Evolutionary conservation across 2,329 filamentous ascomycete genomes (phyloP).

Genomic region (Arthrobotrys megalospora): DNA sequence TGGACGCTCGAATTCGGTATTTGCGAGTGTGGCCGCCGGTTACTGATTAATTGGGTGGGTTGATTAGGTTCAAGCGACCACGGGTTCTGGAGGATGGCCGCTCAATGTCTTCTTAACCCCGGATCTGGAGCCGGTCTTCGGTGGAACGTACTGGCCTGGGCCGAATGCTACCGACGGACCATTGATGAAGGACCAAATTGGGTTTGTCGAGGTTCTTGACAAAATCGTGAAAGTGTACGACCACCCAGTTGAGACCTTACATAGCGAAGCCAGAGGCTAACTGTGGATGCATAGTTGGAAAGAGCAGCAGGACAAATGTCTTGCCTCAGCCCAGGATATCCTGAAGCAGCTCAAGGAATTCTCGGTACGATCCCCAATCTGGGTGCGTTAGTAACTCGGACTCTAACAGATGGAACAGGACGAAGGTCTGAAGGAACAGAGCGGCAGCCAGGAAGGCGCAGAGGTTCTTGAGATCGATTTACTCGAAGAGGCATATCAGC

Average conservation of each 20-base stretch:
- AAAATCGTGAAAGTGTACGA: slow-evolving; percentile 76
- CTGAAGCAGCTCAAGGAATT: slow-evolving; percentile 86
- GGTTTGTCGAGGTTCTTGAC: slow-evolving; percentile 85
- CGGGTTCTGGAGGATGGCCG: slow-evolving; percentile 84
- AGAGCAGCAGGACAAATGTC: slow-evolving; percentile 85
- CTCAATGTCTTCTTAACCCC: slow-evolving; percentile 97
- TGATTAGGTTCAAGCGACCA: slow-evolving; percentile 81
- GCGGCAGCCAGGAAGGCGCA: slow-evolving; percentile 67
- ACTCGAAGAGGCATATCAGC: slow-evolving; percentile 87
- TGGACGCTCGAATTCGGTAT: slow-evolving; percentile 12
- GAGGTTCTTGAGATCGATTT: slow-evolving; percentile 89
- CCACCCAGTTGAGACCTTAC: not conserved
- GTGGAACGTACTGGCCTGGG: slow-evolving; percentile 94
- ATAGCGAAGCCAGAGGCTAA: not conserved
- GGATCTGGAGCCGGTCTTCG: slow-evolving; percentile 92
- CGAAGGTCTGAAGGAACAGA: slow-evolving; percentile 63
- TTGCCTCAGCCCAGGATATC: slow-evolving; percentile 86
- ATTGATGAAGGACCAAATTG: slow-evolving; percentile 74
- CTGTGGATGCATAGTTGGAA: slow-evolving; percentile 73
- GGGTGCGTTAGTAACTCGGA: not conserved
- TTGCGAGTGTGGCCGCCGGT: not conserved
- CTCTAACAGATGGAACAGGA: slow-evolving; percentile 49
- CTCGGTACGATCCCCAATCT: slow-evolving; percentile 71
- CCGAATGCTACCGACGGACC: slow-evolving; percentile 74
- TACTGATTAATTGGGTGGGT: not conserved